phyloP scores from a whole-genome alignment of 2,329 filamentous ascomycete genomes.

The Bipolaris zeicola region DNA sequence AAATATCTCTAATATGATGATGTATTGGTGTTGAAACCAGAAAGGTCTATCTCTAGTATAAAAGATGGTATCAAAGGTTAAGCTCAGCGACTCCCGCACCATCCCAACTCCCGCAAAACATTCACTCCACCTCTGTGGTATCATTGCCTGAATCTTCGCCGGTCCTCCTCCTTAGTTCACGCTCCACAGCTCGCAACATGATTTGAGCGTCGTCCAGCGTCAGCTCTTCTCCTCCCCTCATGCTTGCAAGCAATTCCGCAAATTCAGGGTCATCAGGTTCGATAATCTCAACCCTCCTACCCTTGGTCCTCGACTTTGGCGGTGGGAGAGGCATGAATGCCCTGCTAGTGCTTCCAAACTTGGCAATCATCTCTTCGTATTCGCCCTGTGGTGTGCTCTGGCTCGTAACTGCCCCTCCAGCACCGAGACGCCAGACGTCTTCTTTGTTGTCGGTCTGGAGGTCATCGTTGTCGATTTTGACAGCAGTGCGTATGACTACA shows the following conservation, averaged over 20 bases:
- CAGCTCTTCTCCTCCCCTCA: slow-evolving; percentile 23
- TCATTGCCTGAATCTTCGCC: slow-evolving; percentile 5
- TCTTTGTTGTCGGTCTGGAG: slow-evolving; percentile 18
- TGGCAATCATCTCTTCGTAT: slow-evolving; percentile 79
- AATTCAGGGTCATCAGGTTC: slow-evolving; percentile 27
- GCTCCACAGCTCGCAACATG: slow-evolving; percentile 24
- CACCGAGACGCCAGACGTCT: slow-evolving; percentile 81
- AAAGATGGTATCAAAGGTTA: slow-evolving; percentile 24
- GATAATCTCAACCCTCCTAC: slow-evolving; percentile 24
- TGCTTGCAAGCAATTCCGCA: slow-evolving; percentile 24
- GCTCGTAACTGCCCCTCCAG: slow-evolving; percentile 87
- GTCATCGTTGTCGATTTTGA: slow-evolving; percentile 50
- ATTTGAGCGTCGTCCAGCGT: slow-evolving; percentile 26
- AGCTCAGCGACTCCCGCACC: slow-evolving; percentile 10
- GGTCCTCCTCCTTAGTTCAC: slow-evolving; percentile 19
- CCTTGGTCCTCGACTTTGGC: slow-evolving; percentile 15
- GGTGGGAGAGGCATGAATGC: slow-evolving; percentile 33
- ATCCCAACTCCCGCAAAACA: slow-evolving; percentile 1
- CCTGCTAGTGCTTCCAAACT: slow-evolving; percentile 46
- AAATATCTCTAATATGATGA: not conserved
- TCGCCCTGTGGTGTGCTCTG: slow-evolving; percentile 81
- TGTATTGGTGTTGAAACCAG: slow-evolving; percentile 27
- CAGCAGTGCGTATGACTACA: slow-evolving; percentile 85
- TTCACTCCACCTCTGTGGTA: slow-evolving; percentile 11
- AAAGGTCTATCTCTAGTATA: slow-evolving; percentile 20